Evolutionary conservation across 2,329 filamentous ascomycete species (phyloP), one percentile per base, ranked within the genome.

Genomic region (Cytospora paraplurivora): DNA sequence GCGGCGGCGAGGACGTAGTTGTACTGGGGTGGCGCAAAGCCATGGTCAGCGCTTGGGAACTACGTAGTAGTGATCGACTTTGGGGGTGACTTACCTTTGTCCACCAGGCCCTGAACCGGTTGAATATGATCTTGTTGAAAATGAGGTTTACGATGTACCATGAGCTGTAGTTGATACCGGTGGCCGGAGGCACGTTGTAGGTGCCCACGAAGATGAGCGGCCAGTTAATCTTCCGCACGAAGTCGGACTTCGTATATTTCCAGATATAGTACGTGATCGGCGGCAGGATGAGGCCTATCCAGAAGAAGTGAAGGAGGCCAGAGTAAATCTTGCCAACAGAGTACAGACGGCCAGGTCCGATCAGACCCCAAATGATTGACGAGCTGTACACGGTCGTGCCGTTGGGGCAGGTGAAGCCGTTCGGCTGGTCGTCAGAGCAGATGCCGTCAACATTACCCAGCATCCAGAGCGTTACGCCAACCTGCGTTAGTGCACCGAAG

Each of bases 311-410:
- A 19, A 82, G 70, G 27, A 83, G 71, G 0, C 73, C 70, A 3
- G 76, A 77, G 69, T 83, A 83, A 50, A 82, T 80, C 56, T 74
- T 72, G 6, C 80, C 81, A 15, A 72, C 72, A 6, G 76, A 78
- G 71, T 81, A 83, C 2, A 83, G 73, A 15, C 81, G 75, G 1
- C 73, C 72, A 0, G 82, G 82, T 1, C 82, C 82, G 17, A 84
- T 77, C n/a, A 78, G 75, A 52, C 79, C 82, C 81, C 81, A 83
- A 62, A 83, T 77, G 15, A 82, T 73, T 0, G 77, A 79, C 1
- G 78, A 77, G 3, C 77, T 81, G 67, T 78, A 81, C 5, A 79
- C 76, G n/a, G 78, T 79, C n/a, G 78, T 75, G 8, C 79, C 80
- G 64, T 77, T 75, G 15, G 80, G 80, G 67, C 82, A 84, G 21